Evolutionary conservation across 2,329 filamentous ascomycete genomes (phyloP).

Genomic region (Aspergillus sojae): DNA sequence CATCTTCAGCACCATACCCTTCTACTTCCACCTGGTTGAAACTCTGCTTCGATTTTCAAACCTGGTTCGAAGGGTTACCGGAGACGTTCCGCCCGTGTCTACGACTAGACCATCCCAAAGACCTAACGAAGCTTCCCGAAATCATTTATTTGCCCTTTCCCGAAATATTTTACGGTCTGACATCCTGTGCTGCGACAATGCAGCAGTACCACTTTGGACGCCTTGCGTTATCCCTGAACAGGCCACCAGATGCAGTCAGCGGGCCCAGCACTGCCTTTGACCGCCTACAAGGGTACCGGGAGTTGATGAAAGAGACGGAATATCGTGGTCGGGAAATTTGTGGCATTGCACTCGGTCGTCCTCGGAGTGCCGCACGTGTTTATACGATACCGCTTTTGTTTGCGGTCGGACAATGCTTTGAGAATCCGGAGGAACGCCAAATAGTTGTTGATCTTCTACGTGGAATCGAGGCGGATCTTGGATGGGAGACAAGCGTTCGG

Average conservation of each 20-base stretch:
- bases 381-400: conserved; percentile 62
- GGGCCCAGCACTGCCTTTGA: conserved; percentile 56
- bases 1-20: conserved; percentile 41
- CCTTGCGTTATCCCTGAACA: conserved; percentile 63
- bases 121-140: conserved; percentile 34
- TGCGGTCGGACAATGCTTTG: conserved; percentile 62
- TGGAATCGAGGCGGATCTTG: conserved; percentile 63
- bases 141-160: conserved; percentile 46
- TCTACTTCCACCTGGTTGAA: conserved; percentile 55
- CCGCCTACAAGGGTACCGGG: conserved; percentile 59
- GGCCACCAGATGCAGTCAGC: conserved; percentile 58
- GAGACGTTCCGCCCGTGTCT: conserved; percentile 61
- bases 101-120: conserved; percentile 44
- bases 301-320: conserved; percentile 58
- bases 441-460: conserved; percentile 58
- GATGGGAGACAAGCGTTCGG: conserved; percentile 61
- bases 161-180: conserved; percentile 63
- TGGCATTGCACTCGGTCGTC: conserved; percentile 59
- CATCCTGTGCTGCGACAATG: conserved; percentile 66
- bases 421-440: conserved; percentile 53
- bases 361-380: conserved; percentile 59
- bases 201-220: conserved; percentile 67
- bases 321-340: conserved; percentile 61
- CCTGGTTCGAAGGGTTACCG: conserved; percentile 60
- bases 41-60: conserved; percentile 57